Evolutionary conservation across 345 rosid genomes (phyloP).

Genomic region (Rubroshorea leprosula): DNA sequence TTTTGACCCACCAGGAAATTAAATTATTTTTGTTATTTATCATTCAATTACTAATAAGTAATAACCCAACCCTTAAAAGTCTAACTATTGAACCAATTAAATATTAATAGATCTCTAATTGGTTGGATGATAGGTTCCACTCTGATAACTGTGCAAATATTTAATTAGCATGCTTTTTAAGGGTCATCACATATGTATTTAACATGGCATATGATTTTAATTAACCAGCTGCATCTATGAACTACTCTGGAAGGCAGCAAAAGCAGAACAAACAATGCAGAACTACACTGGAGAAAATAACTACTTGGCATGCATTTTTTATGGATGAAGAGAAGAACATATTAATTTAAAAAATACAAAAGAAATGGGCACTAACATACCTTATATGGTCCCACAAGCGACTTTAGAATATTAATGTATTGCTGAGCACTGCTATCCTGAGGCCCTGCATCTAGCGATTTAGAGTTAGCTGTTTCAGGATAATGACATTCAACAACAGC

Average conservation of each 20-base stretch:
- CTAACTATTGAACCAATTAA: too few relatives aligned
- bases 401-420: slow-evolving; percentile 58
- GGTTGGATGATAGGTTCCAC: too few relatives aligned
- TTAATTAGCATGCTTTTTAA: too few relatives aligned
- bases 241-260: background rate
- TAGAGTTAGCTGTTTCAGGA: slow-evolving; percentile 40
- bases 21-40: too few relatives aligned
- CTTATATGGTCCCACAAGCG: slow-evolving; percentile 56
- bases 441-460: slow-evolving; percentile 35
- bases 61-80: too few relatives aligned
- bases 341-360: slow-evolving; percentile 1
- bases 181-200: too few relatives aligned
- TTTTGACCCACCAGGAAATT: too few relatives aligned
- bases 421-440: slow-evolving; percentile 38
- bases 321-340: background rate
- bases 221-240: background rate
- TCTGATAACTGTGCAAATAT: too few relatives aligned
- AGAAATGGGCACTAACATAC: slow-evolving; percentile 28
- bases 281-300: background rate
- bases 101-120: too few relatives aligned
- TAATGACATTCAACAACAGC: slow-evolving; percentile 44
- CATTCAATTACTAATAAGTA: too few relatives aligned
- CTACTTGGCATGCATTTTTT: background rate
- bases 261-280: background rate
- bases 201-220: too few relatives aligned